A percentile compares a stretch with the other conserved stretches of the same genome.
Evolutionary conservation across 2,329 filamentous ascomycete species (phyloP).

Genomic region (Fusarium tuaranense): DNA sequence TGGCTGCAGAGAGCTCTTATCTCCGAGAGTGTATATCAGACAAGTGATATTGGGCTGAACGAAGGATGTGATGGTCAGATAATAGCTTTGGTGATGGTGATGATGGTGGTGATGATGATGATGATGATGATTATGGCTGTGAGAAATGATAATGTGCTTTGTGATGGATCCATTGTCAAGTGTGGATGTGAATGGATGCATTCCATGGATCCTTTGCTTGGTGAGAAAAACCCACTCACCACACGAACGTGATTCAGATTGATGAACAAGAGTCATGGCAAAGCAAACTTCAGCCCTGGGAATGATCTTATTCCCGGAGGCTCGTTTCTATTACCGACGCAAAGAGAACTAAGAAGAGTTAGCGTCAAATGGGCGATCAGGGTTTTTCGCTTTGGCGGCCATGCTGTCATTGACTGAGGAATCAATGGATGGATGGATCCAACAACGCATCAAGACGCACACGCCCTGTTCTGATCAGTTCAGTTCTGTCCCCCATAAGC

Average conservation of each 20-base stretch:
- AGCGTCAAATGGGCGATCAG: conserved; percentile 36
- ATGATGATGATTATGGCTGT: conserved; percentile 17
- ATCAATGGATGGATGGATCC: background rate
- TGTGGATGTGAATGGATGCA: background rate
- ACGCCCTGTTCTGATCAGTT: conserved; percentile 9
- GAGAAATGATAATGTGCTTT: conserved; percentile 2
- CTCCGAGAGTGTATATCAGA: conserved; percentile 12
- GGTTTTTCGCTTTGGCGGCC: conserved; percentile 11
- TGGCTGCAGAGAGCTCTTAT: conserved; percentile 33
- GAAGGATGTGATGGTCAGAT: conserved; percentile 3
- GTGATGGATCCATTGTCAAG: background rate
- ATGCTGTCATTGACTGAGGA: conserved; percentile 26
- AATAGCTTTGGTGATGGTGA: background rate
- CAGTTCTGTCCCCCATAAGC: background rate
- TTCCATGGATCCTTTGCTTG: background rate
- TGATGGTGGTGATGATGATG: background rate
- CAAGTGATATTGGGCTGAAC: background rate
- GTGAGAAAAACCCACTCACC: background rate
- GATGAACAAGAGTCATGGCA: background rate
- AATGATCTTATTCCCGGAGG: conserved; percentile 31
- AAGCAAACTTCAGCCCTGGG: conserved; percentile 10
- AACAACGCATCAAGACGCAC: conserved; percentile 18
- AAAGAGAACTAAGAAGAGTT: conserved; percentile 13
- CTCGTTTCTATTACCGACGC: conserved; percentile 33
- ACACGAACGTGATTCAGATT: background rate